Percentiles rank a stretch among this genome's conserved stretches.
Evolutionary conservation across 352 stramenopile species (phyloP).

Genomic region (Halophytophthora polymorphica): DNA sequence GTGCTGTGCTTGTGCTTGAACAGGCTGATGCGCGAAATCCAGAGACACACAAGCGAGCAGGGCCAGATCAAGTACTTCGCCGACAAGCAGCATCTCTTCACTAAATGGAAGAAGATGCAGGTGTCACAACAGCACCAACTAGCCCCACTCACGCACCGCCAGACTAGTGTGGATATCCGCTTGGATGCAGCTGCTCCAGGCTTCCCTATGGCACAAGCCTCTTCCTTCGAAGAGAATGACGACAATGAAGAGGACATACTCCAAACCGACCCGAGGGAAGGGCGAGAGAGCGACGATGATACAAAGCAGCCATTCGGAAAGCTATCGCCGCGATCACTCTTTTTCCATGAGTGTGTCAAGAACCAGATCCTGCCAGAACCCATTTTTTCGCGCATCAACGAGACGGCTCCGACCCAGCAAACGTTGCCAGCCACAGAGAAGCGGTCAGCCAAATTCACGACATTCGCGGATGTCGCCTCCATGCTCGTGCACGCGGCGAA

Average conservation of each 20-base stretch:
- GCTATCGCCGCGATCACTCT: conserved; percentile 63
- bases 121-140: conserved; percentile 49
- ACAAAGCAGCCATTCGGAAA: conserved; percentile 21
- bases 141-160: not conserved
- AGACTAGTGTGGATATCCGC: not conserved
- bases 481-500: conserved; percentile 35
- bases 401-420: conserved; percentile 13
- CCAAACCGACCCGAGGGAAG: conserved; percentile 7
- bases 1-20: not conserved
- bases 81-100: conserved; percentile 71
- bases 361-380: conserved; percentile 59
- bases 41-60: conserved; percentile 44
- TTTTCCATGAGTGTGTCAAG: conserved; percentile 62
- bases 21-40: conserved; percentile 62
- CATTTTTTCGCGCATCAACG: conserved; percentile 70
- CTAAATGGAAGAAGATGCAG: conserved; percentile 74
- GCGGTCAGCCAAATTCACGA: conserved; percentile 9
- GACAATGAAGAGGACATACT: not conserved
- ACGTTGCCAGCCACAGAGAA: conserved; percentile 15
- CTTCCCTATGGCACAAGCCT: conserved; percentile 2
- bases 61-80: conserved; percentile 67
- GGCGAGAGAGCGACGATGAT: conserved; percentile 10
- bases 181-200: too few relatives aligned
- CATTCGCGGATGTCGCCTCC: conserved; percentile 36
- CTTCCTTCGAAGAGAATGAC: conserved; percentile 1